Evolutionary conservation across 768 basidiomycete species (phyloP).

Genomic region (Neoboletus brunneissimus): DNA sequence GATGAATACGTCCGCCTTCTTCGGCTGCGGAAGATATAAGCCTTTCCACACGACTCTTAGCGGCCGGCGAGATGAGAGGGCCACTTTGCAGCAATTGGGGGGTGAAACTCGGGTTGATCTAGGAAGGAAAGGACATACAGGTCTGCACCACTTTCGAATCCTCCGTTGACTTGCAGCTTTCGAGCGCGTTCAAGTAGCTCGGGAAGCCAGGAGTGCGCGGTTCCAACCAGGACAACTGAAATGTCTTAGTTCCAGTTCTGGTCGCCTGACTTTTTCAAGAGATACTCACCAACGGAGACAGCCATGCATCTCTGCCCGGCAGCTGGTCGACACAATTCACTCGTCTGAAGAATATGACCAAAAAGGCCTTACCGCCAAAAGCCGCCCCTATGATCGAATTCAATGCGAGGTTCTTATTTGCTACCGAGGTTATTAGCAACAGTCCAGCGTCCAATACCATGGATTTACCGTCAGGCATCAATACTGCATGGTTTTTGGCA

Average conservation of each 20-base stretch:
- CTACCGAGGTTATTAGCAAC: conserved; percentile 35
- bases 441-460: background rate
- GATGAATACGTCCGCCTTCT: conserved; percentile 82
- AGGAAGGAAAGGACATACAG: conserved; percentile 44
- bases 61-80: conserved; percentile 77
- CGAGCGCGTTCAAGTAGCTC: conserved; percentile 81
- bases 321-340: conserved; percentile 45
- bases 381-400: conserved; percentile 94
- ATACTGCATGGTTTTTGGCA: conserved; percentile 93
- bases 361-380: conserved; percentile 64
- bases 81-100: conserved; percentile 42
- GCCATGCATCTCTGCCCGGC: conserved; percentile 99
- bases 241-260: background rate
- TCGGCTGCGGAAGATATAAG: conserved; percentile 71
- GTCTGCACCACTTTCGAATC: conserved; percentile 86
- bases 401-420: conserved; percentile 87
- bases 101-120: background rate
- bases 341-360: conserved; percentile 18
- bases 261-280: background rate
- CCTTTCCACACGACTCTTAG: conserved; percentile 72
- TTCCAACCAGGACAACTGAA: conserved; percentile 78
- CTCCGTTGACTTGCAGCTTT: conserved; percentile 79
- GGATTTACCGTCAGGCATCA: conserved; percentile 86
- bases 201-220: conserved; percentile 75
- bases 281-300: conserved; percentile 73